These are phyloP conservation scores for Narthecium ossifragum DNA, from an alignment of 106 monocot species.

Conservation along the genomic window DNA sequence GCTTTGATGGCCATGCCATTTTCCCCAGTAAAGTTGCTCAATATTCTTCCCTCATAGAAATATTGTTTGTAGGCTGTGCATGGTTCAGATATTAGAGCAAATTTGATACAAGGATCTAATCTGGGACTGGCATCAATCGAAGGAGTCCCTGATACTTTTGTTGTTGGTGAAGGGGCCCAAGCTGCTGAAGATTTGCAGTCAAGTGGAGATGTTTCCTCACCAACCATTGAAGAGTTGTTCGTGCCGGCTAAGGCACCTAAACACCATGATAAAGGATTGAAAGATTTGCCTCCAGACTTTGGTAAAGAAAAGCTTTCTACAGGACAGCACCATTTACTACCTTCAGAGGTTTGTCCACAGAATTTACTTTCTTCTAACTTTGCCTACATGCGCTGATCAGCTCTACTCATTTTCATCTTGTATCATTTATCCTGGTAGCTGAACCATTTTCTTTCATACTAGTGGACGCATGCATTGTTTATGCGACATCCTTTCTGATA, in stretches of 20 bases:
- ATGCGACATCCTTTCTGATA: neutral
- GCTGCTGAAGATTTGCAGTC: constrained; percentile 11
- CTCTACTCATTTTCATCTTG: too few relatives aligned
- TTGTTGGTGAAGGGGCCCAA: neutral
- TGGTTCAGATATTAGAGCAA: constrained; percentile 27
- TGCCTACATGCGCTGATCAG: too few relatives aligned
- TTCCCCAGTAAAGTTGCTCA: too few relatives aligned
- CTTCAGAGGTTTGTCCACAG: constrained; percentile 62
- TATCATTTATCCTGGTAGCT: neutral
- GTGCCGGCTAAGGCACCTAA: constrained; percentile 5
- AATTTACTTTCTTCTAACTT: too few relatives aligned
- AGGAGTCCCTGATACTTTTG: too few relatives aligned
- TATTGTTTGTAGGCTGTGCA: constrained; percentile 29
- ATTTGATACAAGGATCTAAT: constrained; percentile 33
- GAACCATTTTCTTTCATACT: neutral
- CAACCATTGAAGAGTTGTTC: constrained; percentile 17
- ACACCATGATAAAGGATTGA: constrained; percentile 3
- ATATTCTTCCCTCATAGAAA: too few relatives aligned
- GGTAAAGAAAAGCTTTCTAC: constrained; percentile 32
- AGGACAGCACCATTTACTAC: constrained; percentile 42
- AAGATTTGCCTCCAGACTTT: constrained; percentile 22
- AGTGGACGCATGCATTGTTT: neutral
- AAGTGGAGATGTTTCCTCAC: constrained; percentile 10
- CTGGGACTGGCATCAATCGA: constrained; percentile 3
- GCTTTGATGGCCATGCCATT: too few relatives aligned